Evolutionary conservation across 495 filamentous ascomycete genomes (phyloP).

Genomic region (Staphylotrichum tortipilum): DNA sequence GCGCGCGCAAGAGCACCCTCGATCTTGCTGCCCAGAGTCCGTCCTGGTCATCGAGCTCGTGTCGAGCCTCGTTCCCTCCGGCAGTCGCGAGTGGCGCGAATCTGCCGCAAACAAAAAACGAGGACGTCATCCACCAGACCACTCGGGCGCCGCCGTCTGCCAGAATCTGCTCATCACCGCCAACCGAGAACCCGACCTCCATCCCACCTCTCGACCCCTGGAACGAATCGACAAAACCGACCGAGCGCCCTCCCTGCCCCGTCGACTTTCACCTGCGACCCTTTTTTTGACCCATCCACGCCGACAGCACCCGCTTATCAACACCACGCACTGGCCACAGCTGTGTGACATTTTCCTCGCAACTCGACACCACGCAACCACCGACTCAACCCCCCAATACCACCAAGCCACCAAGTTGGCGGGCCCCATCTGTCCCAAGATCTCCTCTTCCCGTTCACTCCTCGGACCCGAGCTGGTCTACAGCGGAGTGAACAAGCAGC

Average conservation of each 20-base stretch:
- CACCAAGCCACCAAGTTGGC: constrained; percentile 80
- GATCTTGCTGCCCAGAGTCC: too few relatives aligned
- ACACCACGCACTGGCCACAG: background rate
- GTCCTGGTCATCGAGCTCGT: too few relatives aligned
- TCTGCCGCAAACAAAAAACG: background rate
- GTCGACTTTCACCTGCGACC: too few relatives aligned
- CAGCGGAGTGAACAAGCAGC: constrained; percentile 92
- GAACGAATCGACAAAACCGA: background rate
- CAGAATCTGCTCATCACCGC: background rate
- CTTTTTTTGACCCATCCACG: background rate
- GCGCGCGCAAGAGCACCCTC: background rate
- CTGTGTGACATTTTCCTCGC: background rate
- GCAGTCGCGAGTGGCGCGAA: background rate
- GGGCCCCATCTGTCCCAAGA: constrained; percentile 66
- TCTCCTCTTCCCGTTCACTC: constrained; percentile 84
- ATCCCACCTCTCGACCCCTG: too few relatives aligned
- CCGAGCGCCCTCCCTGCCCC: background rate
- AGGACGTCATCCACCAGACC: constrained; percentile 2
- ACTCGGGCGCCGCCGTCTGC: background rate
- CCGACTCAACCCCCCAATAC: background rate
- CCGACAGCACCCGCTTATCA: background rate
- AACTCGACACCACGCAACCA: constrained; percentile 3
- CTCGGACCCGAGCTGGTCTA: constrained; percentile 87
- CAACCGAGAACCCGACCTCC: too few relatives aligned
- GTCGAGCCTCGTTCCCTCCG: background rate